These are phyloP conservation scores for Yarrowia phangngaensis DNA, from an alignment of 805 yeast species.

Conservation along the genomic window DNA sequence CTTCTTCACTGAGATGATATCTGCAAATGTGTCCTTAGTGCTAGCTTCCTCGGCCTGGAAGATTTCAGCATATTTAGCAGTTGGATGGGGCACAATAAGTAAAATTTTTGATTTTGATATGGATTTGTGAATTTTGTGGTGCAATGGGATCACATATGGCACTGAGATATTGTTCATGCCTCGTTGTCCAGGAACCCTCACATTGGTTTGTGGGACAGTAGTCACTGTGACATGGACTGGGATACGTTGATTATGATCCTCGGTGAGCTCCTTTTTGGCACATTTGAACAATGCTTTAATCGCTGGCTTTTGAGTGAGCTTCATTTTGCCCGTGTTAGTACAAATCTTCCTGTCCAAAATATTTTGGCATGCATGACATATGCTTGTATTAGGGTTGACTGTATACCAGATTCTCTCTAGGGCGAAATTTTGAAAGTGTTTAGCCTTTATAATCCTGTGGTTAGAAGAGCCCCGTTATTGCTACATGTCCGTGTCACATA, in stretches of 20 bases:
- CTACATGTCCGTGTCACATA: too few relatives aligned
- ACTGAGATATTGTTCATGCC: slow-evolving; percentile 23
- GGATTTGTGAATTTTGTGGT: slow-evolving; percentile 30
- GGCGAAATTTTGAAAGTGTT: too few relatives aligned
- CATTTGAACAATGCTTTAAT: slow-evolving; percentile 28
- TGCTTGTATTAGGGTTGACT: too few relatives aligned
- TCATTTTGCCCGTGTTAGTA: neutral
- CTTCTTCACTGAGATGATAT: slow-evolving; percentile 57
- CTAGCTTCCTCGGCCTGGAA: slow-evolving; percentile 47
- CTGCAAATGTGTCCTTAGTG: slow-evolving; percentile 60
- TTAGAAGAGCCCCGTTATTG: too few relatives aligned
- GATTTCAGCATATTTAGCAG: slow-evolving; percentile 50
- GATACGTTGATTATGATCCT: slow-evolving; percentile 9
- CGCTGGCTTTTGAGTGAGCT: slow-evolving; percentile 26
- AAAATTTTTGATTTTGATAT: slow-evolving; percentile 28
- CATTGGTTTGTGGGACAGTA: slow-evolving; percentile 11
- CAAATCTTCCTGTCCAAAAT: neutral
- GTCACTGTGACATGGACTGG: slow-evolving; percentile 21
- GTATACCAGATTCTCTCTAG: too few relatives aligned
- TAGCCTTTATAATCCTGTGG: too few relatives aligned
- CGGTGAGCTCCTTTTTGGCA: slow-evolving; percentile 19
- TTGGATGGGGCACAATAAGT: slow-evolving; percentile 72
- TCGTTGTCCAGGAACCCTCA: slow-evolving; percentile 21
- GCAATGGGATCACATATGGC: slow-evolving; percentile 31
- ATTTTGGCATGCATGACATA: too few relatives aligned